Evolutionary conservation across 2,329 filamentous ascomycete species (phyloP).

Genomic region (Penicillium sp.): DNA sequence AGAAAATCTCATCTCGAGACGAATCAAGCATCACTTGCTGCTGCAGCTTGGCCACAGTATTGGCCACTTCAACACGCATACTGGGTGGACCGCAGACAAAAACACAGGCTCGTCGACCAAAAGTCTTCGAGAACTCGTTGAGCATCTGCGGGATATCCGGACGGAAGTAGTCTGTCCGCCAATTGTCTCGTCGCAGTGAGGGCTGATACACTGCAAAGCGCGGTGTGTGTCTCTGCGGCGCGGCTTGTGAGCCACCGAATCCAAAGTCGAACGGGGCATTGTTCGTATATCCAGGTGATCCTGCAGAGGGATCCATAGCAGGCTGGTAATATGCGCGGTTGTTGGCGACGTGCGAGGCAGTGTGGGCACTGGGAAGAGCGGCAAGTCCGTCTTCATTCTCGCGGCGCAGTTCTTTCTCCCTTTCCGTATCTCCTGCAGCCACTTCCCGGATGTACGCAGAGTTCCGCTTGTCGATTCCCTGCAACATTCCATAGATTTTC

Average conservation of each 20-base stretch:
- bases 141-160: conserved; percentile 85
- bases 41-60: conserved; percentile 75
- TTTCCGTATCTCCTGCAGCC: conserved; percentile 70
- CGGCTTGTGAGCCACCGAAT: conserved; percentile 75
- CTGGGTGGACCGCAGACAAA: conserved; percentile 86
- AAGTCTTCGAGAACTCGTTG: conserved; percentile 71
- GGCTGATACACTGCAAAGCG: conserved; percentile 72
- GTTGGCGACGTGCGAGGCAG: conserved; percentile 18
- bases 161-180: conserved; percentile 87
- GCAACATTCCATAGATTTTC: conserved; percentile 79
- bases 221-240: conserved; percentile 75
- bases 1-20: conserved; percentile 78
- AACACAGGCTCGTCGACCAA: conserved; percentile 76
- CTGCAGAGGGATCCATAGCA: neutral
- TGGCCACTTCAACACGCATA: conserved; percentile 85
- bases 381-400: conserved; percentile 83
- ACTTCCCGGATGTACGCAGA: conserved; percentile 77
- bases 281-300: conserved; percentile 1
- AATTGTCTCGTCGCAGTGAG: conserved; percentile 57
- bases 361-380: conserved; percentile 59
- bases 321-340: conserved; percentile 18
- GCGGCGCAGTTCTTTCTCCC: conserved; percentile 68
- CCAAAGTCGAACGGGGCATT: conserved; percentile 61
- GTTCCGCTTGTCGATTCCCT: conserved; percentile 80
- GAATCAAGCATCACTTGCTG: conserved; percentile 73